These are phyloP conservation scores for Solanum lycopersicoides DNA, from an alignment of 257 asterid species.

Conservation along the genomic window DNA sequence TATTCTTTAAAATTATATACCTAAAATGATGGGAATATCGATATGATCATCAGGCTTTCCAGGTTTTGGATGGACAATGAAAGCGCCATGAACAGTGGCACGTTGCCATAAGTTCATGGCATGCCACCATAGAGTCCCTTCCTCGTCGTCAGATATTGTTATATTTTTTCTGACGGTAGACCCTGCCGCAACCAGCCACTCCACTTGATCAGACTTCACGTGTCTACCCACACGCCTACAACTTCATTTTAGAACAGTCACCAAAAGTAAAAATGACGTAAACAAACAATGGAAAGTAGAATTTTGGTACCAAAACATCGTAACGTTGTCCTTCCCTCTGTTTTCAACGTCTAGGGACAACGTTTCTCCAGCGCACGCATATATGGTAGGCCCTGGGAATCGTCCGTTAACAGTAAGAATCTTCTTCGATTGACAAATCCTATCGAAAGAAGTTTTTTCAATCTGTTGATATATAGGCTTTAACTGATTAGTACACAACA, in stretches of 20 bases:
- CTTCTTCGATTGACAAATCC: constrained; percentile 36
- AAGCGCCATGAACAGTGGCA: constrained; percentile 42
- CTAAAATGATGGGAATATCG: constrained; percentile 43
- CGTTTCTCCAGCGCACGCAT: neutral
- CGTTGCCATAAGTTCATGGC: constrained; percentile 46
- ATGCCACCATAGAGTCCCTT: constrained; percentile 54
- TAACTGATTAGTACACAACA: neutral
- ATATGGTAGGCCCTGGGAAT: neutral
- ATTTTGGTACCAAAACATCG: neutral
- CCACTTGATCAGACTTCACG: neutral
- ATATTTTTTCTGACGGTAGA: constrained; percentile 20
- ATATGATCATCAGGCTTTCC: neutral
- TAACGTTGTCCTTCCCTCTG: neutral
- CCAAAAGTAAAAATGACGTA: neutral
- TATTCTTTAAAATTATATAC: neutral
- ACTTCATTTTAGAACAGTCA: neutral
- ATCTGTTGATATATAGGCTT: constrained; percentile 4
- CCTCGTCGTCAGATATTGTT: constrained; percentile 13
- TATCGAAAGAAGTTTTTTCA: constrained; percentile 14
- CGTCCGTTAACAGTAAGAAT: constrained; percentile 27
- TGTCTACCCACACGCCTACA: rapidly evolving
- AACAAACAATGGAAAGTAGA: neutral
- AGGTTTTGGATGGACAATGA: constrained; percentile 16
- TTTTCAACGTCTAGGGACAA: neutral
- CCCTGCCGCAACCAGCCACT: constrained; percentile 41